These are phyloP conservation scores for Neolentinus lepideus DNA, from an alignment of 1,284 basidiomycete species.

Conservation along the genomic window DNA sequence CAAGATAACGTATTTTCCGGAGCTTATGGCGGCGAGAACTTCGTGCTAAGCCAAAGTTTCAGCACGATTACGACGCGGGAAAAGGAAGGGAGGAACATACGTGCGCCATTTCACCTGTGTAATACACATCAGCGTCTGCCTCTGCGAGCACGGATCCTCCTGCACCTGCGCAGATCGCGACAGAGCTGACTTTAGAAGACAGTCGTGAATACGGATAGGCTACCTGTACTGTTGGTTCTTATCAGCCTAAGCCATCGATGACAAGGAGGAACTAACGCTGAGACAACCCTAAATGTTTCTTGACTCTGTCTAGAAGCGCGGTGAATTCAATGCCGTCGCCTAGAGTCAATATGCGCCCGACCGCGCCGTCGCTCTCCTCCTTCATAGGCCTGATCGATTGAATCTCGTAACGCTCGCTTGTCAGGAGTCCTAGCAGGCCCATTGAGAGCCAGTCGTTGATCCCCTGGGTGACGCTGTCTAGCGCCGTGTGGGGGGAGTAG, in stretches of 20 bases:
- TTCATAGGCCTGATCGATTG: conserved; percentile 24
- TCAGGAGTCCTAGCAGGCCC: not conserved
- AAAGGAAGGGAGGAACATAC: conserved; percentile 34
- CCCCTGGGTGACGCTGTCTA: conserved; percentile 78
- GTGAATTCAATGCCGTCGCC: conserved; percentile 47
- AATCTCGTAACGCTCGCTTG: conserved; percentile 14
- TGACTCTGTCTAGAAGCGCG: conserved; percentile 60
- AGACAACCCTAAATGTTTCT: conserved; percentile 56
- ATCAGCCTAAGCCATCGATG: conserved; percentile 1
- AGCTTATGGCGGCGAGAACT: conserved; percentile 69
- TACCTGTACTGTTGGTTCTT: conserved; percentile 61
- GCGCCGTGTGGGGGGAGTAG: conserved; percentile 82
- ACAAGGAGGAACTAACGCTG: conserved; percentile 52
- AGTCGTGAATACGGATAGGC: conserved; percentile 38
- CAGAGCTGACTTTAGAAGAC: conserved; percentile 33
- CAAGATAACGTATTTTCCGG: conserved; percentile 71
- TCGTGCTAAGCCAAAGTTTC: conserved; percentile 53
- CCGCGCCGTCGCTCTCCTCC: conserved; percentile 37
- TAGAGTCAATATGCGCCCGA: conserved; percentile 64
- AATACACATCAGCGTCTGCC: conserved; percentile 71
- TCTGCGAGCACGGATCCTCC: conserved; percentile 71
- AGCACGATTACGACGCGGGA: not conserved
- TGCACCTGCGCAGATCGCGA: conserved; percentile 84
- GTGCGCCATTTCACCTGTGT: conserved; percentile 91
- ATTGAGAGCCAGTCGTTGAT: conserved; percentile 80